Conservation (phyloP, 2,329 filamentous ascomycete species). For the Alternaria tenuissima region DNA sequence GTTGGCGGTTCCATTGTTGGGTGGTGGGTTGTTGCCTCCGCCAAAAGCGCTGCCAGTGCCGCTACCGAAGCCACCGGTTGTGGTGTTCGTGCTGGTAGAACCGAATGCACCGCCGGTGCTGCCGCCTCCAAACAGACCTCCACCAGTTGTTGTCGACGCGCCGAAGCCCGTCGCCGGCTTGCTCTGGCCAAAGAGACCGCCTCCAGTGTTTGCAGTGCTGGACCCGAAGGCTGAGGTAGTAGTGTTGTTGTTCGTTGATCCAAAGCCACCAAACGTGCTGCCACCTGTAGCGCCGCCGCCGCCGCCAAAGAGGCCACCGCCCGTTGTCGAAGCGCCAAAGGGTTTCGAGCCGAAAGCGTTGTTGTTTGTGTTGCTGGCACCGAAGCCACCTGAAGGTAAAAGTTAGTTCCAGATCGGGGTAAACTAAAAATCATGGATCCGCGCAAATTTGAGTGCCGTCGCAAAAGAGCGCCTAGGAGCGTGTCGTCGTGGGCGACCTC, state of each 20-base stretch:
- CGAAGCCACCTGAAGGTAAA: conserved; percentile 42
- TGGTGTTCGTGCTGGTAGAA: conserved; percentile 22
- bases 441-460: not conserved
- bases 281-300: conserved; percentile 26
- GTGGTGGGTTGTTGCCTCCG: conserved; percentile 23
- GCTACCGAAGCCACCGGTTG: conserved; percentile 35
- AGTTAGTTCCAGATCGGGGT: conserved; percentile 30
- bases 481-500: not conserved
- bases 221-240: conserved; percentile 37
- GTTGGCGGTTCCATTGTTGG: conserved; percentile 69
- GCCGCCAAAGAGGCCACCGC: conserved; percentile 47
- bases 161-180: conserved; percentile 41
- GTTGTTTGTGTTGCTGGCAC: conserved; percentile 33
- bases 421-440: conserved; percentile 3
- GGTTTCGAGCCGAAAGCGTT: conserved; percentile 40
- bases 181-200: conserved; percentile 43
- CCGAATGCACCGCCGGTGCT: conserved; percentile 43
- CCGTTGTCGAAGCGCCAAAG: conserved; percentile 46
- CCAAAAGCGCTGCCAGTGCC: conserved; percentile 44
- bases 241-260: conserved; percentile 27
- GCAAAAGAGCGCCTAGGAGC: not conserved
- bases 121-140: conserved; percentile 41
- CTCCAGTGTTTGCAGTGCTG: conserved; percentile 38
- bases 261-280: conserved; percentile 25
- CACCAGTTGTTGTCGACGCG: conserved; percentile 32